Base-by-base conservation (phyloP, 306 rosid species). In the Dryas drummondii region DNA sequence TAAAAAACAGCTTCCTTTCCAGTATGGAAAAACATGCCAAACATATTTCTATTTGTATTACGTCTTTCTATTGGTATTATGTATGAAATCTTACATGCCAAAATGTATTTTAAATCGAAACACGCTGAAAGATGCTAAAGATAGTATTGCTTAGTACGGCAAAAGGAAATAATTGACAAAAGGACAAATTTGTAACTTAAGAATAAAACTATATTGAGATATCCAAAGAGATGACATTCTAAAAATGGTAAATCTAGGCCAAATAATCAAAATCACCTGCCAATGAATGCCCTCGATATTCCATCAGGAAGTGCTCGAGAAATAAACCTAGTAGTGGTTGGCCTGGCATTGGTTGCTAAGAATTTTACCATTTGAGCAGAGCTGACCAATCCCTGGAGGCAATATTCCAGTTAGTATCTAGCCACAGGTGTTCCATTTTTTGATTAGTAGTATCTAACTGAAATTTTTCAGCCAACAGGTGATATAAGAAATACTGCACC, bases 341-440 rank as follows among this genome's bases (percentile, higher is more conserved):
- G 99, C 85, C 98, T 87, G 62, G 99, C 97, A 82, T 96, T 90
- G 76, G 87, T 90, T 77, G 98, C 88, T 55, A 96, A 86, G 68
- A 80, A 85, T 73, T 62, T 92, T 27, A 96, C 99, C 98, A 96
- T 92, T 84, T 96, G 97, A 68, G 99, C 93, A 7, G 99, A 96
- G 90, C 99, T 96, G 68, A 96, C 96, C 89, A 96, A 80, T 17
- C 99, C 99, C 98, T 96, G 85, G 47, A 84, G 61, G 47, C 65
- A 75, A 76, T 47, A 69, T 55, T 40, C 80, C 27, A 66, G 74
- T 90, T 82, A 84, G 88, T 45, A 78, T 62, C 55, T 6, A n/a
- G 76, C 65, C 50, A 63, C 80, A 22, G 59, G 67, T 70, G 51
- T 48, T 59, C 14, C 47, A 5, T 47, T 41, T 59, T 58, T 45